Base-by-base conservation (phyloP, 768 basidiomycete species). In the Guyanaporus albipodus region DNA sequence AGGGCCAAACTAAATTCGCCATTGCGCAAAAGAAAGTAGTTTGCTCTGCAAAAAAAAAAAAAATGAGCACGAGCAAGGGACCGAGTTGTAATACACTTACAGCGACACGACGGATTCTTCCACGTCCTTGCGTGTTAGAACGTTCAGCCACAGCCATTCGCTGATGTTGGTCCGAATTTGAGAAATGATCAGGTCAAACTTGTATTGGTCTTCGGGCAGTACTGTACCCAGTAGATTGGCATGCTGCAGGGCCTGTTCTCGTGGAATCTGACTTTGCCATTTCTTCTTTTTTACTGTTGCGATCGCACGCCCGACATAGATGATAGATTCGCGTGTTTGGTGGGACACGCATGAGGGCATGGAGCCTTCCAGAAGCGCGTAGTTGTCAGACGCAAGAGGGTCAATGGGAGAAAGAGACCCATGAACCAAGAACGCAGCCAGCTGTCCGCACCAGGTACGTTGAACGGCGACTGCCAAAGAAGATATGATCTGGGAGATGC, bases 101-200 rank as follows among this genome's bases (percentile, higher is more conserved):
- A 94, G 62, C 11, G 89, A 87, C 55, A 92, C 82, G 17, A 95
- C 80, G 0, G 91, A 85, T 19, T 86, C 85, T 52, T 87, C 83
- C 1, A 94, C 85, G 51, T 92, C 90, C 55, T 80, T 78, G 57
- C 77, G 76, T 2, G 91, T 94, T 42, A 96, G 71, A 29, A 95
- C 85, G 58, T 93, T 91, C 19, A 82, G 66, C 93, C 92, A 96
- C 2, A 96, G 72, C 91, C 92, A 96, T 72, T 96, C 93, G 60
- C 91, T 87, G 41, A 94, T 79, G 47, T 85, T 83, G 1, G 77
- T 84, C 48, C 91, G 72, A 29, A 93, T 88, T 49, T 84, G 79
- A 15, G 78, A 70, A 28, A 96, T 79, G 48, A 83, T 78, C 26
- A 74, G 69, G 61, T 90, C 89, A 58, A 96, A 90, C 14, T 73